Evolutionary conservation across 148 eudicot genomes (phyloP).

Genomic region (Talinum fruticosum): DNA sequence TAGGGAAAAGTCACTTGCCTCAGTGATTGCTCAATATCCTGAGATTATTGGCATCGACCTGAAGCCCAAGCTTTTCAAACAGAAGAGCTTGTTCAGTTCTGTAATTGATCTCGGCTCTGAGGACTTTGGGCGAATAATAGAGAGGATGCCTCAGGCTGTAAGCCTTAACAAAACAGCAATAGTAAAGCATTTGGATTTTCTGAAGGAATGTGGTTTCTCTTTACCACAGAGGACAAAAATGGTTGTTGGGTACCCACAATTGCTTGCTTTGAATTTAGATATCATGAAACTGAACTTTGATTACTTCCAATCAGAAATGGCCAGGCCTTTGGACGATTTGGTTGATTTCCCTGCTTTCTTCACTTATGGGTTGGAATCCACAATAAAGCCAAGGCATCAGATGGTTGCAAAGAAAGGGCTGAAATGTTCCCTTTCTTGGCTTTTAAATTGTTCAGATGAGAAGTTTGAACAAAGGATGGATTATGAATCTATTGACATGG

Average conservation of each 20-base stretch:
- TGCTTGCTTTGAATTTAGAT: constrained; percentile 84
- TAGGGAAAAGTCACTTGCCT: constrained; percentile 60
- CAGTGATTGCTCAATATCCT: constrained; percentile 86
- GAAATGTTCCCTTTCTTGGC: constrained; percentile 88
- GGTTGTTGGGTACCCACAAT: constrained; percentile 89
- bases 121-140: constrained; percentile 71
- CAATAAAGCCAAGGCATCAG: constrained; percentile 77
- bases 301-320: constrained; percentile 67
- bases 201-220: constrained; percentile 65
- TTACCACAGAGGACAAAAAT: constrained; percentile 54
- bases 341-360: constrained; percentile 87
- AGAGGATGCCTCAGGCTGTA: constrained; percentile 88
- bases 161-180: constrained; percentile 59
- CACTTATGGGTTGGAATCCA: constrained; percentile 88
- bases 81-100: constrained; percentile 44
- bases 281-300: constrained; percentile 82
- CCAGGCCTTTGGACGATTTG: constrained; percentile 72
- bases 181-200: constrained; percentile 75
- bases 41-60: constrained; percentile 83
- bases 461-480: constrained; percentile 80
- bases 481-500: constrained; percentile 79
- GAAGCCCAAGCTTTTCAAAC: constrained; percentile 54
- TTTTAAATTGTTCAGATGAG: constrained; percentile 85
- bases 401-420: constrained; percentile 58
- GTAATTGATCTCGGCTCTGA: constrained; percentile 47